phyloP scores from a whole-genome alignment of 2,329 filamentous ascomycete species.

The Fusarium irregulare region DNA sequence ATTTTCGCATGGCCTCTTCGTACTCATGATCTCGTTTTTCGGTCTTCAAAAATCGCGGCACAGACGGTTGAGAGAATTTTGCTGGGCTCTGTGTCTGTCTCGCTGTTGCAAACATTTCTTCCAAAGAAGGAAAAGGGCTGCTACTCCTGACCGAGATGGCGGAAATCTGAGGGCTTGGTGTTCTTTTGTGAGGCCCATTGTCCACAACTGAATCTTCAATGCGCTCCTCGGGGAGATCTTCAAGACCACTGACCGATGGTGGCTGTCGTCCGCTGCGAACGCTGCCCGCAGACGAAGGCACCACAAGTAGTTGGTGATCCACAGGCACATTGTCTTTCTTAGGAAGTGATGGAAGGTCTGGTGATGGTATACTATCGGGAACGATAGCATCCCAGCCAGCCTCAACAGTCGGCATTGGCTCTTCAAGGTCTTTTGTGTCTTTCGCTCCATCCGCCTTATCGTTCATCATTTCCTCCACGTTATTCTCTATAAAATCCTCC shows the following conservation, averaged over 20 bases:
- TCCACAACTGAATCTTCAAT: conserved; percentile 38
- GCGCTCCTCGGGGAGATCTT: conserved; percentile 44
- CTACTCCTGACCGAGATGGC: conserved; percentile 46
- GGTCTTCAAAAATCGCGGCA: conserved; percentile 43
- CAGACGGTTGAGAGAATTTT: conserved; percentile 45
- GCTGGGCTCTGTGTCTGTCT: conserved; percentile 52
- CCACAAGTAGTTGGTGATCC: conserved; percentile 19
- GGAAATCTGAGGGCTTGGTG: conserved; percentile 29
- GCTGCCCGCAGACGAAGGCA: conserved; percentile 51
- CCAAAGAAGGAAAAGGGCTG: conserved; percentile 51
- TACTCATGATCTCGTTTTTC: conserved; percentile 52
- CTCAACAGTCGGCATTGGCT: conserved; percentile 9
- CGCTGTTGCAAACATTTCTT: conserved; percentile 57
- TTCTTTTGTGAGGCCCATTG: conserved; percentile 22
- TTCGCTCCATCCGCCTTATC: neutral
- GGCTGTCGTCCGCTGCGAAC: conserved; percentile 62
- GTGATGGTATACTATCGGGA: conserved; percentile 39
- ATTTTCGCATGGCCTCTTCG: conserved; percentile 57
- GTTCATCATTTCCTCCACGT: neutral
- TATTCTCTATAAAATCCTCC: neutral
- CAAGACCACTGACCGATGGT: conserved; percentile 55
- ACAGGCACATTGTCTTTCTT: conserved; percentile 10
- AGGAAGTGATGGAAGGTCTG: conserved; percentile 20
- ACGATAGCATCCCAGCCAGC: conserved; percentile 34
- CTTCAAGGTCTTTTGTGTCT: conserved; percentile 22